Conservation (phyloP, 164 flowering plant genomes). For the Saururus chinensis region DNA sequence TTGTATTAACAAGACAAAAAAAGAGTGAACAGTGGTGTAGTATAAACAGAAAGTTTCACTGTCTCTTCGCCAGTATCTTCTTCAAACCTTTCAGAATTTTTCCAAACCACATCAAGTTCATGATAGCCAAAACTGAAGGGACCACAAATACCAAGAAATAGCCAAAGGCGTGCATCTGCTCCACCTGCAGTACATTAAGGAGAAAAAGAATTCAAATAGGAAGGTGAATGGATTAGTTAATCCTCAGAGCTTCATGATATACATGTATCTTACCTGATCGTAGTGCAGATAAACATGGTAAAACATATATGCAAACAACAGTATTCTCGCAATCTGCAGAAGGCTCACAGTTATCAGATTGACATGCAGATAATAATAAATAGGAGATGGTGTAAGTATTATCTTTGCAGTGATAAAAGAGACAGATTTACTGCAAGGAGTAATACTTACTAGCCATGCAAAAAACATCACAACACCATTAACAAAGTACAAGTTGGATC, state of each 20-base stretch:
- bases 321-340: constrained; percentile 83
- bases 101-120: constrained; percentile 90
- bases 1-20: no score
- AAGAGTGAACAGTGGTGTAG: neutral
- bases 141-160: constrained; percentile 54
- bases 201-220: neutral
- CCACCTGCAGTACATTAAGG: constrained; percentile 38
- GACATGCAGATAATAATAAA: neutral
- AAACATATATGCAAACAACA: constrained; percentile 73
- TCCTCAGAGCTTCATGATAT: neutral
- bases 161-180: constrained; percentile 56
- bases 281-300: constrained; percentile 75
- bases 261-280: constrained; percentile 44
- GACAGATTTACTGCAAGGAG: neutral
- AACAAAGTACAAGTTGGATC: constrained; percentile 65
- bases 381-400: no score
- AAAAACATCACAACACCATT: constrained; percentile 81
- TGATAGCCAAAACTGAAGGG: constrained; percentile 47
- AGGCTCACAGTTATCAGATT: neutral
- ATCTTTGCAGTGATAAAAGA: neutral
- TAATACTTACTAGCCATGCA: constrained; percentile 76
- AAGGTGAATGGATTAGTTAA: neutral
- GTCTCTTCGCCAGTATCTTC: constrained; percentile 69
- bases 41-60: constrained; percentile 14
- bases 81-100: constrained; percentile 77